Conservation (phyloP, 2,329 filamentous ascomycete genomes). For the Didymella keratinophila region DNA sequence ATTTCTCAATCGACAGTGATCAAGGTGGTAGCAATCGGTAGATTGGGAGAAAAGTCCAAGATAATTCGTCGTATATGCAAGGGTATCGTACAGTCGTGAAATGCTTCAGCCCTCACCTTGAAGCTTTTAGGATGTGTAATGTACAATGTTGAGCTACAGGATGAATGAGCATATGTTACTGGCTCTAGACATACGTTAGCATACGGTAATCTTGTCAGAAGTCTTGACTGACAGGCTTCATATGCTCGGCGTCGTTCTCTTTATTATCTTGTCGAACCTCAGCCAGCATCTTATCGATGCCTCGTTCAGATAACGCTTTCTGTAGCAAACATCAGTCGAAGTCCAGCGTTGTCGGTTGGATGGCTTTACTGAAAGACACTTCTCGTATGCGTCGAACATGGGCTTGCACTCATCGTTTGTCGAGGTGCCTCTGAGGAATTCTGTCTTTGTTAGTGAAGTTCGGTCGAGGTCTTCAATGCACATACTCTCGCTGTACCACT, state of each 20-base stretch:
- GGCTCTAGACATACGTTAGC: constrained; percentile 2
- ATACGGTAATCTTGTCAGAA: too few species aligned
- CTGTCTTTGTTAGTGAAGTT: constrained; percentile 48
- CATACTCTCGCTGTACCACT: constrained; percentile 99
- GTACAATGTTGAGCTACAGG: neutral
- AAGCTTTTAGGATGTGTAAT: neutral
- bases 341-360: too few species aligned
- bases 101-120: neutral
- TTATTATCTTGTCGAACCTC: constrained; percentile 89
- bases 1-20: neutral
- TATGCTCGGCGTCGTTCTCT: constrained; percentile 80
- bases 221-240: constrained; percentile 51
- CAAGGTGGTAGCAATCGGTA: neutral
- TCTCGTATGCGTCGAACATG: constrained; percentile 87
- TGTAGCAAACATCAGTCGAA: constrained; percentile 50
- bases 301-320: constrained; percentile 85
- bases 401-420: constrained; percentile 85
- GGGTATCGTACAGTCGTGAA: constrained; percentile 4
- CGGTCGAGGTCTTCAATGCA: neutral
- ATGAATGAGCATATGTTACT: neutral
- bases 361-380: constrained; percentile 77
- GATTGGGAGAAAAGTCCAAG: neutral
- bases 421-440: constrained; percentile 87
- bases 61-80: neutral
- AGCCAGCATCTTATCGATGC: constrained; percentile 91